phyloP scores from a whole-genome alignment of 345 rosid genomes.

The Adansonia digitata region DNA sequence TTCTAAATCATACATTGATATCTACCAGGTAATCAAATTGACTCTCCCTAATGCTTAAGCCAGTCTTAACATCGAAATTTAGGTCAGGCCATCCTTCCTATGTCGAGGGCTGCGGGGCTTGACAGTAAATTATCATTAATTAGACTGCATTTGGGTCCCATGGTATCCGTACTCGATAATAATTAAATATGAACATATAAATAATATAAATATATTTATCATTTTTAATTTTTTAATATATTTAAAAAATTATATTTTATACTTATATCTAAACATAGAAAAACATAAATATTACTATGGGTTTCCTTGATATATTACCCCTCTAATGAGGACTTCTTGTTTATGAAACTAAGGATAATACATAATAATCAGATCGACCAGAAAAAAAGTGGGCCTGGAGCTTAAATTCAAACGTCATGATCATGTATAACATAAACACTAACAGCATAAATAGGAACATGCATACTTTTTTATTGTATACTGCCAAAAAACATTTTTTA shows the following conservation, averaged over 20 bases:
- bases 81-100: not conserved
- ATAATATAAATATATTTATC: too few relatives aligned
- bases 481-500: too few relatives aligned
- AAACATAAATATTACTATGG: not conserved
- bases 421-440: not conserved
- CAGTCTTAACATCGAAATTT: not conserved
- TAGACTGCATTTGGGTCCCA: not conserved
- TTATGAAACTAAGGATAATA: too few relatives aligned
- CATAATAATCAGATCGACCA: not conserved
- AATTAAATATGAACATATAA: too few relatives aligned
- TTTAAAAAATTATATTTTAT: too few relatives aligned
- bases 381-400: not conserved
- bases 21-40: not conserved
- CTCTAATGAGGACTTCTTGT: too few relatives aligned
- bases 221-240: too few relatives aligned
- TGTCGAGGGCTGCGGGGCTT: not conserved
- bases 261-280: too few relatives aligned
- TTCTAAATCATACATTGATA: not conserved
- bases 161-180: too few relatives aligned
- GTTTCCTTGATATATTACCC: not conserved
- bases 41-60: not conserved
- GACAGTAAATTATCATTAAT: not conserved
- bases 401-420: not conserved
- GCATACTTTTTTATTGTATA: too few relatives aligned
- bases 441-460: too few relatives aligned